Base-by-base conservation (phyloP, 768 basidiomycete genomes). In the Tulasnella calospora region DNA sequence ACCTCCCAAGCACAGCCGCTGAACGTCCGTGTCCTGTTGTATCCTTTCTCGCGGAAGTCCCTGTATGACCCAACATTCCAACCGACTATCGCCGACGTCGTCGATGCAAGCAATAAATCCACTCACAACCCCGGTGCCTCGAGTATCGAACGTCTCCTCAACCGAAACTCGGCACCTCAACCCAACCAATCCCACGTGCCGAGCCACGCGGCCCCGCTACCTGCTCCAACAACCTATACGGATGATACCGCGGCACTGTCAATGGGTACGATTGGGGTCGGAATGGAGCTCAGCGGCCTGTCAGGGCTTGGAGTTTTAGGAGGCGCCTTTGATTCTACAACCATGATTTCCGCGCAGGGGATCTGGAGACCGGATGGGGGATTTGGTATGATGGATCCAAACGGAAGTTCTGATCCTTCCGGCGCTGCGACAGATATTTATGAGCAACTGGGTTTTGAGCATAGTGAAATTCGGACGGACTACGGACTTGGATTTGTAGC, bases 1-100 rank as follows among this genome's bases (percentile, higher is more conserved):
- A 95, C 94, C 23, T 90, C 88, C 17, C 93, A 94, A 83, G 91
- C 92, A 82, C 89, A 90, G 80, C 93, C 94, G 23, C 87, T 94
- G 44, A 90, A 93, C 83, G 91, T 94, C 78, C 92, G 92, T 40
- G 88, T 94, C 23, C 93, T 93, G 5, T 78, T 80, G 44, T 78
- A 78, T 51, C 77, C 77, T 38, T 78, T 78, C 69, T 78, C 77
- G 1, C 69, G 71, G 13, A 71, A 71, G 35, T 44, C 77, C 7
- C 51, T 78, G 12, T 78, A 71, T 67, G 77, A 78, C 46, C 77
- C 77, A 5, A 78, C 77, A 5, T 78, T 78, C 77, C 77, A 78
- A 17, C 77, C 77, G 0, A 71, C 67, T 12, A 44, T 71, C 17
- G 44, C 27, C 13, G 77, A 78, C 44, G 69, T 78, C 19, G 71